These are phyloP conservation scores for Gossypium arboreum DNA, from an alignment of 345 rosid genomes.

Conservation along the genomic window DNA sequence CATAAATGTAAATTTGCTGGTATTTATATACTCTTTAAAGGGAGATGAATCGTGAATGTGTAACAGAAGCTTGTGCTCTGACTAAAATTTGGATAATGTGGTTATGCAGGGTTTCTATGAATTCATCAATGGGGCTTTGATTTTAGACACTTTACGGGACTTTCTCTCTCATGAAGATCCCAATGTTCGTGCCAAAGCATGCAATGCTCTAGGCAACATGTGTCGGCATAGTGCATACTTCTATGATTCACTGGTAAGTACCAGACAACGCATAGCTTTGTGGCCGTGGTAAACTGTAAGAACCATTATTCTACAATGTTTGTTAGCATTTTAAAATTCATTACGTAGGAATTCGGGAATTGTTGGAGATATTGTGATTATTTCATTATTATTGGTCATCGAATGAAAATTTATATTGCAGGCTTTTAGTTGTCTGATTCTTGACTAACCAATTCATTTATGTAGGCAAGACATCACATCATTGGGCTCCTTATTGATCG, in stretches of 20 bases:
- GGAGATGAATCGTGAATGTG: neutral
- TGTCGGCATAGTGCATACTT: constrained; percentile 90
- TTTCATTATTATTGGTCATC: neutral
- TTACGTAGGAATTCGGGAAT: neutral
- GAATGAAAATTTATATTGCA: neutral
- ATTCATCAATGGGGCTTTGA: constrained; percentile 67
- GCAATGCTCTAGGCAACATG: constrained; percentile 96
- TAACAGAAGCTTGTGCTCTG: neutral
- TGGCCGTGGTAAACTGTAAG: constrained; percentile 7
- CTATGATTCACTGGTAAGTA: constrained; percentile 66
- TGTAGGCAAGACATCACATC: constrained; percentile 67
- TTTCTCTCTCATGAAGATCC: constrained; percentile 75
- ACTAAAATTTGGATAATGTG: constrained; percentile 22
- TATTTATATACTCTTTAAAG: neutral
- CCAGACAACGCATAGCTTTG: neutral
- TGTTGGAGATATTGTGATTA: neutral
- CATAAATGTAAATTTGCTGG: neutral
- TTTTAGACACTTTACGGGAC: constrained; percentile 59
- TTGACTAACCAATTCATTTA: constrained; percentile 16
- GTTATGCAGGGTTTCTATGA: constrained; percentile 77
- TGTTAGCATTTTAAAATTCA: neutral
- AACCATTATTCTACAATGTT: neutral
- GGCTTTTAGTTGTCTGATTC: constrained; percentile 6
- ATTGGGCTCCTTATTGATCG: constrained; percentile 78
- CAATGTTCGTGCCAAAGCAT: constrained; percentile 86